Evolutionary conservation across 805 yeast genomes (phyloP).

Genomic region (Saturnispora serradocipensis): DNA sequence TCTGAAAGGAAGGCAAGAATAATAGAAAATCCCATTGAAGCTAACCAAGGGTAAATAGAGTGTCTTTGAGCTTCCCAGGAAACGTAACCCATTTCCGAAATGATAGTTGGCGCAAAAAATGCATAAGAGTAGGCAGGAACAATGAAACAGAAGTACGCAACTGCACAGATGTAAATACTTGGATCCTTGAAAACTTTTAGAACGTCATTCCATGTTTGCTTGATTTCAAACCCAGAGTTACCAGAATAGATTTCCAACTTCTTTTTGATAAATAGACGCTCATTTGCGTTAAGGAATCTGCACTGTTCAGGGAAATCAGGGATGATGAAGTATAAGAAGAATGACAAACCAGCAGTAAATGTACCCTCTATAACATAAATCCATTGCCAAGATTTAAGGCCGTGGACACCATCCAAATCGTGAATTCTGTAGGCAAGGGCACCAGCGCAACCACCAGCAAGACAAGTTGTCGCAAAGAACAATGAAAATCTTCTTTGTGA

Average conservation of each 20-base stretch:
- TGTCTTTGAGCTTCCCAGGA: conserved; percentile 69
- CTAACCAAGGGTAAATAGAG: conserved; percentile 81
- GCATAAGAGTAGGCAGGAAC: conserved; percentile 74
- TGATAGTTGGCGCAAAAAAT: conserved; percentile 61
- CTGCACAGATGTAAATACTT: conserved; percentile 46
- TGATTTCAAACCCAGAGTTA: conserved; percentile 41
- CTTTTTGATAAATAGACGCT: conserved; percentile 44
- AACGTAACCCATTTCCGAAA: conserved; percentile 51
- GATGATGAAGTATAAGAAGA: conserved; percentile 35
- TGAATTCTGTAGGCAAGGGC: conserved; percentile 58
- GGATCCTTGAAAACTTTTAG: conserved; percentile 48
- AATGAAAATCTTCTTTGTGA: conserved; percentile 61
- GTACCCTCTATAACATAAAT: conserved; percentile 34
- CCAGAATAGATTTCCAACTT: conserved; percentile 50
- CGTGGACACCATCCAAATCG: conserved; percentile 40
- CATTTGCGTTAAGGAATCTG: conserved; percentile 41
- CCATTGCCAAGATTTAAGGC: conserved; percentile 39
- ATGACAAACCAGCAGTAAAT: conserved; percentile 27
- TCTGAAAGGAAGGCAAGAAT: conserved; percentile 59
- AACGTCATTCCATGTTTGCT: conserved; percentile 39
- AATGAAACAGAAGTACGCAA: conserved; percentile 55
- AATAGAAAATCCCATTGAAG: conserved; percentile 62
- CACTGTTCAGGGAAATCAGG: conserved; percentile 71
- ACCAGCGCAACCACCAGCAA: conserved; percentile 76
- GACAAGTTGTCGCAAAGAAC: conserved; percentile 61